Percentiles rank a stretch among this genome's conserved stretches.
phyloP scores from a whole-genome alignment of 495 filamentous ascomycete species.

The Xylaria bambusicola region DNA sequence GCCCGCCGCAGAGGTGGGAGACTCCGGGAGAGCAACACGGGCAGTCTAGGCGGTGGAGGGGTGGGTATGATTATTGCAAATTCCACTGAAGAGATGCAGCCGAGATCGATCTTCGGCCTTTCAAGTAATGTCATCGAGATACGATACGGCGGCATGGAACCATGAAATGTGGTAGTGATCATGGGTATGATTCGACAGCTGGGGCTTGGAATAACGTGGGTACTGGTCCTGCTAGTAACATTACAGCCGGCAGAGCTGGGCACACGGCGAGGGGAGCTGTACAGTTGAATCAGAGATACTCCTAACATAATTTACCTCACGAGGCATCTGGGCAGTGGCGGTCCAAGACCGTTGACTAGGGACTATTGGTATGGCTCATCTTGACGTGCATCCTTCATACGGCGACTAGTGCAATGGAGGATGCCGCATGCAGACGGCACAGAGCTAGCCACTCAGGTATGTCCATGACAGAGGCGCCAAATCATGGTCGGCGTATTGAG shows the following conservation, averaged over 20 bases:
- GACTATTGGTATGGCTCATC: slow-evolving; percentile 2
- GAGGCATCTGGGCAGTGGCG: neutral
- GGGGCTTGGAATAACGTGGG: neutral
- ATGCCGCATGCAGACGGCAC: slow-evolving; percentile 14
- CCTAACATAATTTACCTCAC: slow-evolving; percentile 10
- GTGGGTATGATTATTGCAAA: slow-evolving; percentile 12
- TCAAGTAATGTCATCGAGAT: neutral
- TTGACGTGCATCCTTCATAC: neutral
- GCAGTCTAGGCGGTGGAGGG: neutral
- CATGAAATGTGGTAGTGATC: neutral
- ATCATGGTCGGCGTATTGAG: neutral
- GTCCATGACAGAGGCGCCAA: slow-evolving; percentile 1
- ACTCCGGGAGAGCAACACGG: neutral
- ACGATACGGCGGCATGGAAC: neutral
- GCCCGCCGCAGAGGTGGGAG: neutral
- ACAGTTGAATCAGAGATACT: neutral
- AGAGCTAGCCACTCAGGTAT: neutral
- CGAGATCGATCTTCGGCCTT: slow-evolving; percentile 13
- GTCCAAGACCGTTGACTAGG: neutral
- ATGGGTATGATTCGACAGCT: neutral
- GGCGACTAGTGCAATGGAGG: neutral
- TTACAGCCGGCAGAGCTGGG: neutral
- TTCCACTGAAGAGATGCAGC: neutral
- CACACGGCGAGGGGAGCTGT: neutral
- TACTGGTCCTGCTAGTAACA: no score